Conservation (phyloP, 2,329 filamentous ascomycete genomes). For the Beauveria asiatica region DNA sequence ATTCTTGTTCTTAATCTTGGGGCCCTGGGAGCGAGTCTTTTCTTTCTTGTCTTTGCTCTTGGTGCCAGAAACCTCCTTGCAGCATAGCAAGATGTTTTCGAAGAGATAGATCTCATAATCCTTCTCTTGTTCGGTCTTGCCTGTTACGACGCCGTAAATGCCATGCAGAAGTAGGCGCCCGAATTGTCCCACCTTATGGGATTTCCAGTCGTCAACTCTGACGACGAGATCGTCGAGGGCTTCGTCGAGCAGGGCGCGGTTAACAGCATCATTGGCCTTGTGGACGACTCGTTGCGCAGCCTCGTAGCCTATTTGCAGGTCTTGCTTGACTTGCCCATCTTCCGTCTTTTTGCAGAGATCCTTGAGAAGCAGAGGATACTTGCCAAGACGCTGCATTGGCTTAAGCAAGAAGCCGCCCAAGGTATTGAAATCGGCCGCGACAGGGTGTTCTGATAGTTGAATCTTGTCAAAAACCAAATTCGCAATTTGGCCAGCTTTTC, state of each 20-base stretch:
- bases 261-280: constrained; percentile 84
- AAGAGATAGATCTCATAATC: constrained; percentile 99
- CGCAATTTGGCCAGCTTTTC: constrained; percentile 79
- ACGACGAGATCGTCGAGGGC: constrained; percentile 72
- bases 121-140: constrained; percentile 82
- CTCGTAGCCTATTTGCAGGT: constrained; percentile 69
- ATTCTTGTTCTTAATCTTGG: constrained; percentile 54
- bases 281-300: constrained; percentile 74
- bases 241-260: constrained; percentile 75
- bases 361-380: constrained; percentile 87
- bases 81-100: constrained; percentile 88
- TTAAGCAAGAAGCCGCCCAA: constrained; percentile 90
- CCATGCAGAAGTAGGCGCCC: constrained; percentile 82
- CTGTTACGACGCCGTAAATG: constrained; percentile 84
- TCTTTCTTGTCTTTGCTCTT: constrained; percentile 75
- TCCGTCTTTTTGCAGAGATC: constrained; percentile 82
- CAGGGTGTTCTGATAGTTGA: constrained; percentile 61
- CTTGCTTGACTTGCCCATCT: constrained; percentile 59
- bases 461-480: constrained; percentile 84
- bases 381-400: constrained; percentile 89
- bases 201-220: constrained; percentile 96
- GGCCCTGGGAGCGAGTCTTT: constrained; percentile 45
- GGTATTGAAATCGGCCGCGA: constrained; percentile 79
- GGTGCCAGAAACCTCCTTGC: constrained; percentile 84
- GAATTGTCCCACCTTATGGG: constrained; percentile 82